A percentile compares a stretch with the other conserved stretches of the same genome.
Evolutionary conservation across 169 alveolate genomes (phyloP).

Genomic region (Cryptosporidium parvum): DNA sequence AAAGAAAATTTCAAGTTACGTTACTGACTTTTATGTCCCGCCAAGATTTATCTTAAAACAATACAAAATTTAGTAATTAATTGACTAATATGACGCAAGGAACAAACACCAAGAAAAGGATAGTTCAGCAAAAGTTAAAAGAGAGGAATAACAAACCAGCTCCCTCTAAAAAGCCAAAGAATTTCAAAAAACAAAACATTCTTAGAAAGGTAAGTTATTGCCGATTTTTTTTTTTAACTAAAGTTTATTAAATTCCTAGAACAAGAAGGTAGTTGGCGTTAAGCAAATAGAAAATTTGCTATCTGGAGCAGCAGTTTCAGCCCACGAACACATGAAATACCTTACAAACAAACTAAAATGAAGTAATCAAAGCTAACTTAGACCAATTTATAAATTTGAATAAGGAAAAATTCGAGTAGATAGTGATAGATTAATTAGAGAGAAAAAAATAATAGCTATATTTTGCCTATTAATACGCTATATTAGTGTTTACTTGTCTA

Average conservation of each 20-base stretch:
- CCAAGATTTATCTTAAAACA: background rate
- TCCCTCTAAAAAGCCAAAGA: conserved; percentile 27
- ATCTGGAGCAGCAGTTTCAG: conserved; percentile 68
- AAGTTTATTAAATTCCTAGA: background rate
- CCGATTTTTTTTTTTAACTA: background rate
- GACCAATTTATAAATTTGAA: background rate
- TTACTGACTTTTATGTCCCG: background rate
- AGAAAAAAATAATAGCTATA: conserved; percentile 60
- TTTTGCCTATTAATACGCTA: conserved; percentile 57
- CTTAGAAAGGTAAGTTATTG: conserved; percentile 55
- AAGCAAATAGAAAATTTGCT: conserved; percentile 53
- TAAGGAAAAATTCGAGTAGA: background rate
- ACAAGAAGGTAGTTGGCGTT: conserved; percentile 45
- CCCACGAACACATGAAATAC: conserved; percentile 45
- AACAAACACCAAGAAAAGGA: conserved; percentile 3
- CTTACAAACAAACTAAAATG: conserved; percentile 55
- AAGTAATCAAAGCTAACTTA: background rate
- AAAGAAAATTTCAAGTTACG: background rate
- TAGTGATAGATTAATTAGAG: conserved; percentile 38
- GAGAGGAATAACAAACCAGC: conserved; percentile 66
- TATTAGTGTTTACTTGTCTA: conserved; percentile 21
- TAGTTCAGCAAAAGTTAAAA: conserved; percentile 8
- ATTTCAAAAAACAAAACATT: background rate
- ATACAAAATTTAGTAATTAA: background rate
- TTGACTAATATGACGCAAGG: conserved; percentile 61